phyloP scores from a whole-genome alignment of 2,329 filamentous ascomycete genomes.

The Aspergillus puulaauensis region DNA sequence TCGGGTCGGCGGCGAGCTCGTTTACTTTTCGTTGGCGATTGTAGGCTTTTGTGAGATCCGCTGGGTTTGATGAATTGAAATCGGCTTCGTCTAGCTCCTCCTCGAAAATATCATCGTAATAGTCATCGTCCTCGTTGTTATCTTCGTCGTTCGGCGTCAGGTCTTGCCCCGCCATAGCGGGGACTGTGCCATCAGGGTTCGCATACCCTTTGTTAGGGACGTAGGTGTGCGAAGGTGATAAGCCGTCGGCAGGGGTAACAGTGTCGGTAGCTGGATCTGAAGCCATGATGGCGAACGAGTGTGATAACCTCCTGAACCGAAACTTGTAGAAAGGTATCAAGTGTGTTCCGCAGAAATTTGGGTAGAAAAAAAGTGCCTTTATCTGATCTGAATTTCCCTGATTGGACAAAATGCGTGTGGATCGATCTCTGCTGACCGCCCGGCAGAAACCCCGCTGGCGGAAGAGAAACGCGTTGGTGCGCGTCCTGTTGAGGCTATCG shows the following conservation, averaged over 20 bases:
- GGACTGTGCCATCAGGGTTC: conserved; percentile 36
- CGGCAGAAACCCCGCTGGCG: conserved; percentile 38
- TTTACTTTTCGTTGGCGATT: conserved; percentile 76
- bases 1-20: conserved; percentile 49
- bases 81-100: conserved; percentile 57
- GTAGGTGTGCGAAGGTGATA: conserved; percentile 49
- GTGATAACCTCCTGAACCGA: conserved; percentile 18
- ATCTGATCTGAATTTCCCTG: conserved; percentile 21
- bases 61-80: conserved; percentile 55
- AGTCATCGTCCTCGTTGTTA: conserved; percentile 57
- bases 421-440: conserved; percentile 27
- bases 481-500: conserved; percentile 11
- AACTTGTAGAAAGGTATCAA: background rate
- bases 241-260: conserved; percentile 43
- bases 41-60: conserved; percentile 81
- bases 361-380: conserved; percentile 18
- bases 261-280: conserved; percentile 19
- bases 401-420: conserved; percentile 16
- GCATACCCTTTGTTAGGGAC: conserved; percentile 51
- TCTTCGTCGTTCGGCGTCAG: conserved; percentile 40
- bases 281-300: conserved; percentile 24
- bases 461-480: conserved; percentile 20
- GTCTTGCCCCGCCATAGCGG: conserved; percentile 33
- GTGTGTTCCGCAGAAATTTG: conserved; percentile 5
- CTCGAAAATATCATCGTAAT: conserved; percentile 60